These are phyloP conservation scores for Pleurostoma richardsiae DNA, from an alignment of 2,329 filamentous ascomycete genomes.

Conservation along the genomic window DNA sequence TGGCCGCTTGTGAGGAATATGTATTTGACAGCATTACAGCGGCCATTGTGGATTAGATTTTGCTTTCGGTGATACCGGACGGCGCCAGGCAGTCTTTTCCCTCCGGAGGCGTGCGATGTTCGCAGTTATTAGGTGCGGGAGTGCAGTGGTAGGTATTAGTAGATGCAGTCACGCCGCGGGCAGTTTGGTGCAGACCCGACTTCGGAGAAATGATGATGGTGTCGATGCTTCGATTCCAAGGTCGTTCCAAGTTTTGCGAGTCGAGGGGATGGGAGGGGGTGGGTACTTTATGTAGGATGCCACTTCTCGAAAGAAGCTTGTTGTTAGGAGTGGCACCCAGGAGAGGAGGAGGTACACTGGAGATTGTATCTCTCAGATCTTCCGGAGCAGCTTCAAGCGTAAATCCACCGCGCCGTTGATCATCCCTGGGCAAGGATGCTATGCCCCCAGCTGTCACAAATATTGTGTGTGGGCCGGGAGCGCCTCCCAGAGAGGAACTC, in stretches of 20 bases:
- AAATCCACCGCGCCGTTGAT: constrained; percentile 39
- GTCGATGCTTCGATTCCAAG: too few species aligned
- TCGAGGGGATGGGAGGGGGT: constrained; percentile 23
- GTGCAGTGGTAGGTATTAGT: not conserved
- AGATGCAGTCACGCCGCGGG: not conserved
- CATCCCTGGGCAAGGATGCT: constrained; percentile 30
- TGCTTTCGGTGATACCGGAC: too few species aligned
- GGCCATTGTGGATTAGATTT: constrained; percentile 29
- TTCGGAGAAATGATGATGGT: too few species aligned
- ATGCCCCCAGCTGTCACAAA: constrained; percentile 48
- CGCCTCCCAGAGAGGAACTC: constrained; percentile 12
- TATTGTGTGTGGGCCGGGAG: constrained; percentile 42
- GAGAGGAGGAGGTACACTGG: constrained; percentile 14
- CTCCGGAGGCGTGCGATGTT: too few species aligned
- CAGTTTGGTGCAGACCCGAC: too few species aligned
- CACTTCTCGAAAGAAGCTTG: constrained; percentile 32
- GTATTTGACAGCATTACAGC: constrained; percentile 34
- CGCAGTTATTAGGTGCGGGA: constrained; percentile 11
- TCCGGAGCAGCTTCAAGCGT: constrained; percentile 34
- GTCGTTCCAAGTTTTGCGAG: not conserved
- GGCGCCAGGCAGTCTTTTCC: constrained; percentile 15
- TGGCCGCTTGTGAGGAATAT: constrained; percentile 39
- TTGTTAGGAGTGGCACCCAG: constrained; percentile 24
- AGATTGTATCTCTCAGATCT: constrained; percentile 20
- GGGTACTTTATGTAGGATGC: constrained; percentile 38